Conservation (phyloP, 2,329 filamentous ascomycete genomes). For the Ascochyta koolunga region DNA sequence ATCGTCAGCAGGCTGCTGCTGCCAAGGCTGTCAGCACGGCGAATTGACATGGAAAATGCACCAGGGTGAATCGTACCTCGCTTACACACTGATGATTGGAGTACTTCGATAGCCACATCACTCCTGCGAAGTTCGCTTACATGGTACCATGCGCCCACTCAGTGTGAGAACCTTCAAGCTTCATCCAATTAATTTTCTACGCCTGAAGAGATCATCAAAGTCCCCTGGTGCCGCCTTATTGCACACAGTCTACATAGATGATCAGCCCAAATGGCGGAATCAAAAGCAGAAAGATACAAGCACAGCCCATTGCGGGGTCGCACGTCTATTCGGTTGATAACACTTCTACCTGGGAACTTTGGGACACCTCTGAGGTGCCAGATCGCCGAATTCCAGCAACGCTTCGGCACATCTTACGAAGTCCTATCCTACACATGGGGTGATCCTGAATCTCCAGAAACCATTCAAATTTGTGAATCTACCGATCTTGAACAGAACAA, state of each 20-base stretch:
- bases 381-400: neutral
- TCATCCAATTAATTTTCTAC: neutral
- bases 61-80: neutral
- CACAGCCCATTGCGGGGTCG: neutral
- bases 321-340: conserved; percentile 1
- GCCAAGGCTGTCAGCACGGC: conserved; percentile 8
- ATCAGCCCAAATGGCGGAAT: neutral
- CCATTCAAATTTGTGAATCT: neutral
- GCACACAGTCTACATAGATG: too few species aligned
- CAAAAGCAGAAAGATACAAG: neutral
- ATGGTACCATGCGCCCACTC: too few species aligned
- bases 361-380: neutral
- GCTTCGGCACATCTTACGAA: neutral
- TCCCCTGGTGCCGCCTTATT: neutral
- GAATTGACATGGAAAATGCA: too few species aligned
- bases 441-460: neutral
- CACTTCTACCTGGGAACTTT: conserved; percentile 1
- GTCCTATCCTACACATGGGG: conserved; percentile 14
- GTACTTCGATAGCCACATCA: neutral
- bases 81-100: neutral
- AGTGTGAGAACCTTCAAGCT: too few species aligned
- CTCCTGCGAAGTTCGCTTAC: neutral
- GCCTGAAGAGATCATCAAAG: neutral
- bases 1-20: neutral
- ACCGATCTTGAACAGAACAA: neutral